These are phyloP conservation scores for Wallemia ichthyophaga DNA, from an alignment of 1,284 basidiomycete genomes.

Conservation along the genomic window DNA sequence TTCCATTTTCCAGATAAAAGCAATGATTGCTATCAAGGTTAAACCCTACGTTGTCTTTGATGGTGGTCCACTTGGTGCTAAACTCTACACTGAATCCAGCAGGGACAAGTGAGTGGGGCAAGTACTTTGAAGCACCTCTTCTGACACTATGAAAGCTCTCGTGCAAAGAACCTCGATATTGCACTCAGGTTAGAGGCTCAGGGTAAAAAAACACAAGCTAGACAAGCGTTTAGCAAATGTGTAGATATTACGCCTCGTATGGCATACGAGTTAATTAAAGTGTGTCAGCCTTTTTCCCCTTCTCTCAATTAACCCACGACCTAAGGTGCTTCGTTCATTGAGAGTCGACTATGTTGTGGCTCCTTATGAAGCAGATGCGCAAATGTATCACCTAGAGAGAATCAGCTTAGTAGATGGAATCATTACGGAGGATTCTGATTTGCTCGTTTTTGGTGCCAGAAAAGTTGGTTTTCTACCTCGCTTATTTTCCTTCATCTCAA, in stretches of 20 bases:
- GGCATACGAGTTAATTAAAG: constrained; percentile 94
- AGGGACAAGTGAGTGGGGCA: neutral
- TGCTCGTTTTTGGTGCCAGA: constrained; percentile 82
- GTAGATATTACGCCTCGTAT: constrained; percentile 89
- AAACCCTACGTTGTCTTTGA: neutral
- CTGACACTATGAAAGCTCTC: constrained; percentile 5
- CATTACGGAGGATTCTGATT: constrained; percentile 91
- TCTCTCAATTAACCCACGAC: constrained; percentile 2
- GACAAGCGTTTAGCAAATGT: constrained; percentile 67
- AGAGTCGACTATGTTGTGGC: constrained; percentile 60
- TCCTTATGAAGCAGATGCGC: constrained; percentile 95
- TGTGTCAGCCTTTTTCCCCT: constrained; percentile 12
- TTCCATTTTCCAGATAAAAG: neutral
- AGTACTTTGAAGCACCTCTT: neutral
- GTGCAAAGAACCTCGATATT: constrained; percentile 20
- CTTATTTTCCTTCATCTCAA: neutral
- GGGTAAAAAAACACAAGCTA: constrained; percentile 45
- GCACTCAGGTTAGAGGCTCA: constrained; percentile 44
- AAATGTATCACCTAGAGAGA: constrained; percentile 72
- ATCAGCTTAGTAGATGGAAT: constrained; percentile 61
- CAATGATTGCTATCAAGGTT: neutral
- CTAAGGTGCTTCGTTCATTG: neutral
- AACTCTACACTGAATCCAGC: neutral
- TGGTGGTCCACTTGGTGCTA: neutral
- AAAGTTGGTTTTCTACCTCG: constrained; percentile 24